Percentiles rank a stretch among this genome's conserved stretches.
These are phyloP conservation scores for Bretschneidera sinensis DNA, from an alignment of 345 rosid genomes.

Conservation along the genomic window DNA sequence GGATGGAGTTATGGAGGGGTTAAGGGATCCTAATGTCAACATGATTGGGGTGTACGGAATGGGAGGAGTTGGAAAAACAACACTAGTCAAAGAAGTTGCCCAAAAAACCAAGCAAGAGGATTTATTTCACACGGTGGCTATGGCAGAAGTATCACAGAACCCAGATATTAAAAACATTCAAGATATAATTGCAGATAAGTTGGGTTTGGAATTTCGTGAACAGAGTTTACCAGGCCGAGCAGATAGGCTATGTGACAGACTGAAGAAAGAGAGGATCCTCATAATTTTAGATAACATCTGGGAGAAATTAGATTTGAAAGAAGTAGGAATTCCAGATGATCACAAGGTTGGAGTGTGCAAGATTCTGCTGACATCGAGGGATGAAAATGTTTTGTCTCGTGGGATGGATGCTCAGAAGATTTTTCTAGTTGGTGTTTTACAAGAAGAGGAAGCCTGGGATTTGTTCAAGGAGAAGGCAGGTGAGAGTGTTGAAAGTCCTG, in stretches of 20 bases:
- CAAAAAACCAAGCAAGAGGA: not conserved
- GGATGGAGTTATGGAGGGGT: constrained; percentile 1
- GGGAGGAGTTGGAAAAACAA: constrained; percentile 10
- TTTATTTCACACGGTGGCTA: constrained; percentile 14
- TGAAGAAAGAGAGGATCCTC: constrained; percentile 17
- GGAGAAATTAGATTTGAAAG: constrained; percentile 15
- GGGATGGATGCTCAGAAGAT: constrained; percentile 14
- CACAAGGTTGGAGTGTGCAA: constrained; percentile 26
- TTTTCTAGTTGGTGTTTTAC: constrained; percentile 5
- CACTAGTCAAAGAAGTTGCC: constrained; percentile 4
- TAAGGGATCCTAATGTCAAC: constrained; percentile 1
- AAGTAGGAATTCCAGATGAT: constrained; percentile 29
- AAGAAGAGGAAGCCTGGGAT: constrained; percentile 23
- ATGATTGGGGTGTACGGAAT: not conserved
- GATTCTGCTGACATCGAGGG: constrained; percentile 26
- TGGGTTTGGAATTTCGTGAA: not conserved
- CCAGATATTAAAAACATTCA: constrained; percentile 14
- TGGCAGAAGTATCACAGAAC: constrained; percentile 9
- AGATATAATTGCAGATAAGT: constrained; percentile 8
- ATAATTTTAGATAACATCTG: constrained; percentile 30
- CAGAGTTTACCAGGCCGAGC: constrained; percentile 3
- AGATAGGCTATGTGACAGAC: not conserved
- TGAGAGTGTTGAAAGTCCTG: not conserved
- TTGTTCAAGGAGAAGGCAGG: constrained; percentile 20
- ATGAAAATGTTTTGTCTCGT: not conserved